phyloP scores from a whole-genome alignment of 257 asterid genomes.

The Solanum appendiculatum region DNA sequence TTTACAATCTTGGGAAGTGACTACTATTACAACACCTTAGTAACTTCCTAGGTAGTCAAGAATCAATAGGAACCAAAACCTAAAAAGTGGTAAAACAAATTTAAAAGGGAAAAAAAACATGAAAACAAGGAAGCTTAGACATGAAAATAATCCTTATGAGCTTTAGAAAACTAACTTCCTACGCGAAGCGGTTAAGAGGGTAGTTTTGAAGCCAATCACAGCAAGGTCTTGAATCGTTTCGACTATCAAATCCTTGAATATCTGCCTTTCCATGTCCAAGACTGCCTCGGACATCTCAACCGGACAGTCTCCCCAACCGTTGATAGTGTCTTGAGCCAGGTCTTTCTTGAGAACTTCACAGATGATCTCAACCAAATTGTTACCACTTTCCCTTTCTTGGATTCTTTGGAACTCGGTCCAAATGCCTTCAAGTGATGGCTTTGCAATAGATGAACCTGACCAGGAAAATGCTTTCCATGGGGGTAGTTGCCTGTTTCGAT shows the following conservation, averaged over 20 bases:
- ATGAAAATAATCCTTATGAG: neutral
- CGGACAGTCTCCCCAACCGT: conserved; percentile 74
- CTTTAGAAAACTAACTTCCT: conserved; percentile 67
- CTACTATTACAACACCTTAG: neutral
- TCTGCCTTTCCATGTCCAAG: conserved; percentile 72
- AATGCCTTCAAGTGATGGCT: conserved; percentile 27
- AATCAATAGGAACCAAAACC: neutral
- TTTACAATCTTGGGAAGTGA: neutral
- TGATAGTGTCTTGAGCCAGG: conserved; percentile 40
- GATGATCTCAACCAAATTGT: conserved; percentile 52
- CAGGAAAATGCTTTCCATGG: conserved; percentile 58
- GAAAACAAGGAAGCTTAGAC: neutral
- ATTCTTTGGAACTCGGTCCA: conserved; percentile 64
- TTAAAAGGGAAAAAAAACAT: neutral
- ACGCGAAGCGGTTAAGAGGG: conserved; percentile 21
- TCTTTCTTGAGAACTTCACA: conserved; percentile 68
- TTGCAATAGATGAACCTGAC: conserved; percentile 6
- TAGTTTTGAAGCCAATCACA: conserved; percentile 29
- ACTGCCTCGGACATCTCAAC: conserved; percentile 61
- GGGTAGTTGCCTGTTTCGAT: conserved; percentile 50
- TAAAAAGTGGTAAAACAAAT: neutral
- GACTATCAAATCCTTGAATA: conserved; percentile 70
- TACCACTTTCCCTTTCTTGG: conserved; percentile 27
- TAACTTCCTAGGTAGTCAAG: conserved; percentile 3
- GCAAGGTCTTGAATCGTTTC: conserved; percentile 71